phyloP scores from a whole-genome alignment of 2,329 filamentous ascomycete species.

The Paraphaeosphaeria minitans region DNA sequence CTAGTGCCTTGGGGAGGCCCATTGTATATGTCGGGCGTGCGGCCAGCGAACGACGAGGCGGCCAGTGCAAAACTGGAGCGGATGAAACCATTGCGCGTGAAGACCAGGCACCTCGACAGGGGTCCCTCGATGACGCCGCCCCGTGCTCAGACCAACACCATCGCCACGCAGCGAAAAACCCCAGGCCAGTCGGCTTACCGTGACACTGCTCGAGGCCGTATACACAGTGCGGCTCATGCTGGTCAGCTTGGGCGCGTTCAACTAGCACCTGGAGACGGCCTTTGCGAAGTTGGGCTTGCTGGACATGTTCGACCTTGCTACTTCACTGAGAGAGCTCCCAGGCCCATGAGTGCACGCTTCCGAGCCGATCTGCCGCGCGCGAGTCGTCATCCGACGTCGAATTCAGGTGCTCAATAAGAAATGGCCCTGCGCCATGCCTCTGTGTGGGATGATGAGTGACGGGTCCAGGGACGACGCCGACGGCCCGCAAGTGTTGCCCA shows the following conservation, averaged over 20 bases:
- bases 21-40: slow-evolving; percentile 15
- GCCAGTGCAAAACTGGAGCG: slow-evolving; percentile 9
- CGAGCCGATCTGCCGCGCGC: not conserved
- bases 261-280: not conserved
- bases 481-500: not conserved
- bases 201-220: not conserved
- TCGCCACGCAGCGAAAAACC: slow-evolving; percentile 9
- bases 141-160: not conserved
- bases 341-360: not conserved
- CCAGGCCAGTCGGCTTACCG: not conserved
- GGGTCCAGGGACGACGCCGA: slow-evolving; percentile 3
- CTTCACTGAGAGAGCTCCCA: no score
- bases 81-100: slow-evolving; percentile 11
- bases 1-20: slow-evolving; percentile 5
- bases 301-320: not conserved
- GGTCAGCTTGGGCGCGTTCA: not conserved
- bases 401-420: not conserved
- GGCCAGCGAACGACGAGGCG: slow-evolving; percentile 1
- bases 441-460: no score
- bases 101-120: slow-evolving; percentile 1
- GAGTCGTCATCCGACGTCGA: not conserved
- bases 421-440: not conserved
- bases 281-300: not conserved
- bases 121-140: slow-evolving; percentile 7
- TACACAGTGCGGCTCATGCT: not conserved